Evolutionary conservation across 1,284 basidiomycete genomes (phyloP), one percentile per base, ranked within the genome.

Genomic region (Heliocybe sulcata): DNA sequence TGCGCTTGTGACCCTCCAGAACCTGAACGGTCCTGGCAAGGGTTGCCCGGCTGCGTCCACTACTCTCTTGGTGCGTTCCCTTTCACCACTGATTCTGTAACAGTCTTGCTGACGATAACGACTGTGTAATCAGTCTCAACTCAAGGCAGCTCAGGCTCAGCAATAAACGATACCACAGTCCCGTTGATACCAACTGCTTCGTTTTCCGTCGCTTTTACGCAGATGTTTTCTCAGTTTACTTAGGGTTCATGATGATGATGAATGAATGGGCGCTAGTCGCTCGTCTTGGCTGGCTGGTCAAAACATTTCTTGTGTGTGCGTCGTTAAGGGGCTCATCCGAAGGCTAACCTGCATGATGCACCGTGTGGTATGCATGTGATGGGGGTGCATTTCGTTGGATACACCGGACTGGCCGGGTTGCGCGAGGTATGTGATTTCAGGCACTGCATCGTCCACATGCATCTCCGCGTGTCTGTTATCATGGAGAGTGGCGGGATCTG

Each of bases 41-140:
- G 69, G 68, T 51, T 70, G 67, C 61, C 68, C 68, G n/a, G 61
- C 60, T 8, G 63, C 61, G 8, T 57, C 64, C 50, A 69, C 68
- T 11, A 63, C 62, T 20, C 31, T 54, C 42, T 19, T n/a, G 8
- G 53, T 45, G 25, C 16, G 48, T 50, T 20, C 4, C 26, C 48
- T 23, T n/a, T 50, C 25, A n/a, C 26, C 6, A 23, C 19, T 4
- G 20, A 9, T 3, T n/a, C 25, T n/a, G 48, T 12, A 11, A 48
- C 45, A 11, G 12, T n/a, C 19, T n/a, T 50, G 48, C 48, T 23
- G 12, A 31, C 29, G 12, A 12, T 12, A 31, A 31, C 29, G 12
- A n/a, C 22, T 48, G 11, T 12, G n/a, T n/a, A n/a, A n/a, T n/a
- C 48, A 50, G 48, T 6, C 51, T 23, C 51, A 52, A 23, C 51